Evolutionary conservation across 2,329 filamentous ascomycete species (phyloP).

Genomic region (Trichoderma arundinaceum): DNA sequence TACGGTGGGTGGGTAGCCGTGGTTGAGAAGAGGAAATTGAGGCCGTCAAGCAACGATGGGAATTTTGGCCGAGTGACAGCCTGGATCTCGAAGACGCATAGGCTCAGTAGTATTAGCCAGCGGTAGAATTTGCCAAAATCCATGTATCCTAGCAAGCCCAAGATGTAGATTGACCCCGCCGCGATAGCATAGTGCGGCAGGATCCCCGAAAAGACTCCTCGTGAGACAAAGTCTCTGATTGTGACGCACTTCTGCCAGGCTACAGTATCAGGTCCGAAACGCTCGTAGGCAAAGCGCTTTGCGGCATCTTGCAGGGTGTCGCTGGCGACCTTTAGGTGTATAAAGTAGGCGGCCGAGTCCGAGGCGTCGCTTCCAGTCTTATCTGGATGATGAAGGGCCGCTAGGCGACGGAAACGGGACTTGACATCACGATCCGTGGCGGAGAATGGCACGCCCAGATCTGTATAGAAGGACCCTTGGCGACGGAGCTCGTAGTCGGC

Average conservation of each 20-base stretch:
- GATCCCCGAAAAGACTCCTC: conserved; percentile 64
- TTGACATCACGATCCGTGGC: conserved; percentile 80
- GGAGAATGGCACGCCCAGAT: conserved; percentile 71
- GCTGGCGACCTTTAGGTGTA: conserved; percentile 80
- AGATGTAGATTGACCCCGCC: conserved; percentile 62
- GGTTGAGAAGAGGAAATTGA: conserved; percentile 53
- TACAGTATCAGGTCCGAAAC: conserved; percentile 77
- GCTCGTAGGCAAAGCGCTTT: conserved; percentile 85
- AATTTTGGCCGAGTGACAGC: conserved; percentile 60
- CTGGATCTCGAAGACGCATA: conserved; percentile 64
- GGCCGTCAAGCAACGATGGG: conserved; percentile 52
- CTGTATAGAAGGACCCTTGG: conserved; percentile 77
- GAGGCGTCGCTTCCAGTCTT: conserved; percentile 61
- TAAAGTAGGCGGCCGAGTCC: conserved; percentile 62
- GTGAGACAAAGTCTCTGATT: conserved; percentile 72
- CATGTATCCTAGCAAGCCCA: conserved; percentile 70
- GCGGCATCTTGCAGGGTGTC: conserved; percentile 81
- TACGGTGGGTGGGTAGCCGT: conserved; percentile 62
- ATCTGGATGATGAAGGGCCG: conserved; percentile 79
- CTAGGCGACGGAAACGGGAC: conserved; percentile 80
- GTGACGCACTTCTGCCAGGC: conserved; percentile 70
- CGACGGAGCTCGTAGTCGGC: conserved; percentile 79
- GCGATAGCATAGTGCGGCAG: conserved; percentile 66
- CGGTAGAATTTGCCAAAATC: conserved; percentile 70
- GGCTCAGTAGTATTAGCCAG: conserved; percentile 61